phyloP scores from a whole-genome alignment of 129 eudicot genomes.

The Flaveria sonorensis region DNA sequence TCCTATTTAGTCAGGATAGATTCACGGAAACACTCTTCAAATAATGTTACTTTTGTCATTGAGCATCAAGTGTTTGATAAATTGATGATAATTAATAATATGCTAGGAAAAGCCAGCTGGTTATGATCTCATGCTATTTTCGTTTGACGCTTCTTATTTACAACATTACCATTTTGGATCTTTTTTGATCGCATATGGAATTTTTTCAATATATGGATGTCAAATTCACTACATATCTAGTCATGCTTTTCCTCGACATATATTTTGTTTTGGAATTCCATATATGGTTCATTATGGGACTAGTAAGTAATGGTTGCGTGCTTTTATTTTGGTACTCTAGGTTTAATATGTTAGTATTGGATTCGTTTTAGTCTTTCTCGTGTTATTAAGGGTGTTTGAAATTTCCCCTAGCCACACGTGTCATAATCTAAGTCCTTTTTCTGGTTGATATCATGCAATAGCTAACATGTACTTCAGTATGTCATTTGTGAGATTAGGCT shows the following conservation, averaged over 20 bases:
- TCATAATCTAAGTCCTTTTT: not conserved
- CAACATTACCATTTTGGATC: not conserved
- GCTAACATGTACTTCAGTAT: too few relatives aligned
- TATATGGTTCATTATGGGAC: not conserved
- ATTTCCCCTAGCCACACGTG: not conserved
- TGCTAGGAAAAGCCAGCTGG: constrained; percentile 8
- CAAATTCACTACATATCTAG: not conserved
- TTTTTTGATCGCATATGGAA: not conserved
- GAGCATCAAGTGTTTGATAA: not conserved
- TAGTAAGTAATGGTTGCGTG: constrained; percentile 6
- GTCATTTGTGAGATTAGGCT: too few relatives aligned
- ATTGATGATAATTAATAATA: not conserved
- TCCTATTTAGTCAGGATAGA: not conserved
- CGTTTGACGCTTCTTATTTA: not conserved
- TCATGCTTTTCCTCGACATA: not conserved
- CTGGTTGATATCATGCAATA: not conserved
- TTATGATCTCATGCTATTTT: not conserved
- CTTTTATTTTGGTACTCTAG: not conserved
- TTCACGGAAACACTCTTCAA: not conserved
- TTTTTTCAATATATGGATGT: not conserved
- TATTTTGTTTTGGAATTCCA: not conserved
- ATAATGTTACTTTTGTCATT: not conserved
- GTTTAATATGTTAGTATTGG: not conserved
- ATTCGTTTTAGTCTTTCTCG: not conserved
- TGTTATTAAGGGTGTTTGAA: not conserved